Percentiles rank a stretch among this genome's conserved stretches.
These are phyloP conservation scores for Vanrija sp. DNA, from an alignment of 1,284 basidiomycete species.

Conservation along the genomic window DNA sequence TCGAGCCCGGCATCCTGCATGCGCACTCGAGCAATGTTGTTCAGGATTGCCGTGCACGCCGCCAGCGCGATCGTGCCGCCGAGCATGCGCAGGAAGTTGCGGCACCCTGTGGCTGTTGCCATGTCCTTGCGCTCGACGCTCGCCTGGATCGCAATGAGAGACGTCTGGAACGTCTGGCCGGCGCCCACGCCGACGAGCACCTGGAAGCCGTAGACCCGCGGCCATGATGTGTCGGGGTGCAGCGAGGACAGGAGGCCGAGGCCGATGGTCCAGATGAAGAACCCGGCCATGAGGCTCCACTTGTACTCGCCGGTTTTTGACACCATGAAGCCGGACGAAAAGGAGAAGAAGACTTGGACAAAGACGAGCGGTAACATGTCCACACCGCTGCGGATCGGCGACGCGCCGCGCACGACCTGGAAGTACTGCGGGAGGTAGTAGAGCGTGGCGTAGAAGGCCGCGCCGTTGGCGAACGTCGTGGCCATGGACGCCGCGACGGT, in stretches of 20 bases:
- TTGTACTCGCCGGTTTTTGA: conserved; percentile 63
- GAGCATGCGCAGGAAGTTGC: conserved; percentile 37
- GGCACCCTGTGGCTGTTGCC: conserved; percentile 35
- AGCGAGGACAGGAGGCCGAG: conserved; percentile 65
- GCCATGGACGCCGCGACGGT: conserved; percentile 67
- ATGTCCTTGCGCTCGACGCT: conserved; percentile 29
- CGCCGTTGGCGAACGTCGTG: conserved; percentile 62
- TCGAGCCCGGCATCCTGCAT: background rate
- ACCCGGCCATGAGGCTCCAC: conserved; percentile 61
- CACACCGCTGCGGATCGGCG: conserved; percentile 58
- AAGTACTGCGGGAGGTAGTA: conserved; percentile 62
- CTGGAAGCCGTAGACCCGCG: conserved; percentile 61
- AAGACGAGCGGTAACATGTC: conserved; percentile 63
- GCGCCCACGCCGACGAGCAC: conserved; percentile 64
- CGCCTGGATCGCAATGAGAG: conserved; percentile 55
- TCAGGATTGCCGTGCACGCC: conserved; percentile 25
- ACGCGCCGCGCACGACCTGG: conserved; percentile 63
- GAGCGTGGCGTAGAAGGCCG: conserved; percentile 24
- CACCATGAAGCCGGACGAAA: conserved; percentile 56
- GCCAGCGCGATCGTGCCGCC: conserved; percentile 24
- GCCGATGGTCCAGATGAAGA: conserved; percentile 62
- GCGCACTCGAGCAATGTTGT: conserved; percentile 28
- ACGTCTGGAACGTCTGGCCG: conserved; percentile 50
- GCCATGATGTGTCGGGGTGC: conserved; percentile 53
- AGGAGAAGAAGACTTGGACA: conserved; percentile 56